These are phyloP conservation scores for Paramecium primaurelia DNA, from an alignment of 73 alveolate genomes.

Conservation along the genomic window DNA sequence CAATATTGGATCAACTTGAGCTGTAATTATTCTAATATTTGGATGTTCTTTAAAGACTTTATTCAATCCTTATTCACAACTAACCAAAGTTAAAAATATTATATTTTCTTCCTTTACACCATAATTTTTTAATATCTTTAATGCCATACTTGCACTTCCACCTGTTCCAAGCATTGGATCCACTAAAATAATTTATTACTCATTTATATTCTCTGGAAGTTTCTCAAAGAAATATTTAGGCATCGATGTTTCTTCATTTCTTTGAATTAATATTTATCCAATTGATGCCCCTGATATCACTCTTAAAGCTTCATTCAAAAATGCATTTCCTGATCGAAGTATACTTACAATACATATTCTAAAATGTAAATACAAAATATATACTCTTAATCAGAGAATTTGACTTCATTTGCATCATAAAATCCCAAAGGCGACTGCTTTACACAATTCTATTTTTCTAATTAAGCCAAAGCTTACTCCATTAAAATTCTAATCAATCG, in stretches of 20 bases:
- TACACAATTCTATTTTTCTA: conserved; percentile 54
- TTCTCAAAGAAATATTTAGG: conserved; percentile 74
- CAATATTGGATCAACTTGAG: background rate
- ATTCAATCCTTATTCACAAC: conserved; percentile 75
- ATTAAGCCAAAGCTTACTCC: conserved; percentile 70
- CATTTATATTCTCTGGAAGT: conserved; percentile 67
- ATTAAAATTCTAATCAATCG: conserved; percentile 72
- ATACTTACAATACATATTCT: conserved; percentile 67
- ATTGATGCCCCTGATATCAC: conserved; percentile 72
- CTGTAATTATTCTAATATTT: conserved; percentile 71
- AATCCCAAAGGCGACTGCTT: conserved; percentile 68
- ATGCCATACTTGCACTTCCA: conserved; percentile 68
- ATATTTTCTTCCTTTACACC: conserved; percentile 80
- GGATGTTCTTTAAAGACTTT: conserved; percentile 62
- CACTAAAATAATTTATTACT: conserved; percentile 68
- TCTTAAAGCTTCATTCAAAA: conserved; percentile 62
- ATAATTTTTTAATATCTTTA: conserved; percentile 63
- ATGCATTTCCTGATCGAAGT: conserved; percentile 83
- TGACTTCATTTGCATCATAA: conserved; percentile 66
- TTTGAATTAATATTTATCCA: conserved; percentile 74
- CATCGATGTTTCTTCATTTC: conserved; percentile 72
- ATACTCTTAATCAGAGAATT: conserved; percentile 58
- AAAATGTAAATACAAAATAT: too few species aligned
- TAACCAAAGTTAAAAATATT: conserved; percentile 74
- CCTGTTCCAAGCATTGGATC: conserved; percentile 93